phyloP scores from a whole-genome alignment of 2,329 filamentous ascomycete species.

The Xylariomycetidae sp. region DNA sequence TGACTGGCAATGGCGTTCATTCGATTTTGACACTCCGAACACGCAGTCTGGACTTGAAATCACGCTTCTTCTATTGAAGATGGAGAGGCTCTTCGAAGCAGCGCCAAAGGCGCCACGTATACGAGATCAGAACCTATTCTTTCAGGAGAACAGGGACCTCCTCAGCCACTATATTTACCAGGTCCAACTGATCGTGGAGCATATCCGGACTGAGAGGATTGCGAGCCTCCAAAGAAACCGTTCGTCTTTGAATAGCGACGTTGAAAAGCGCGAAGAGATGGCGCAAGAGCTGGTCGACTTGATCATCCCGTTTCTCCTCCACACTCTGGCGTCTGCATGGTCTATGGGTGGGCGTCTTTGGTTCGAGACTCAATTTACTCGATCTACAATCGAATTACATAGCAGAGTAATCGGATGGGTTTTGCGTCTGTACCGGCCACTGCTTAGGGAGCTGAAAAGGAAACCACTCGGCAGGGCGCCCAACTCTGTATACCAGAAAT shows the following conservation, averaged over 20 bases:
- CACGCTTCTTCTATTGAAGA: slow-evolving; percentile 14
- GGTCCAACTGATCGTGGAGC: slow-evolving; percentile 12
- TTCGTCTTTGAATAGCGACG: slow-evolving; percentile 5
- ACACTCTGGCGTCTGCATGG: slow-evolving; percentile 21
- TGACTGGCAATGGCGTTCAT: slow-evolving; percentile 14
- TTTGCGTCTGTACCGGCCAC: slow-evolving; percentile 13
- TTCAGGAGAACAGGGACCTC: slow-evolving; percentile 17
- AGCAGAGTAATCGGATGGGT: slow-evolving; percentile 18
- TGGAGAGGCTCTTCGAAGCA: slow-evolving; percentile 18
- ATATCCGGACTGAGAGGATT: slow-evolving; percentile 16
- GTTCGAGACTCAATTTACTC: slow-evolving; percentile 17
- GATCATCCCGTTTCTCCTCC: slow-evolving; percentile 21
- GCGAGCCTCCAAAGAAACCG: slow-evolving; percentile 1
- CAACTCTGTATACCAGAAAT: slow-evolving; percentile 1
- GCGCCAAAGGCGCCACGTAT: slow-evolving; percentile 15
- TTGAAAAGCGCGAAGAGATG: slow-evolving; percentile 13
- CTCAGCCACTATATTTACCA: slow-evolving; percentile 20
- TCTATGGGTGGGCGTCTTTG: slow-evolving; percentile 16
- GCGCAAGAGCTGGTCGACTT: slow-evolving; percentile 16
- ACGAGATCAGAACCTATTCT: slow-evolving; percentile 20
- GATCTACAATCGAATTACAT: slow-evolving; percentile 17
- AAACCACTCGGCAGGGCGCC: slow-evolving; percentile 5
- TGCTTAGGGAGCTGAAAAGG: slow-evolving; percentile 10
- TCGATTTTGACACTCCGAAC: slow-evolving; percentile 8
- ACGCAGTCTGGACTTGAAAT: slow-evolving; percentile 15